A percentile compares a stretch with the other conserved stretches of the same genome.
phyloP scores from a whole-genome alignment of 805 yeast genomes.

The Wickerhamiella kurtzmanii region DNA sequence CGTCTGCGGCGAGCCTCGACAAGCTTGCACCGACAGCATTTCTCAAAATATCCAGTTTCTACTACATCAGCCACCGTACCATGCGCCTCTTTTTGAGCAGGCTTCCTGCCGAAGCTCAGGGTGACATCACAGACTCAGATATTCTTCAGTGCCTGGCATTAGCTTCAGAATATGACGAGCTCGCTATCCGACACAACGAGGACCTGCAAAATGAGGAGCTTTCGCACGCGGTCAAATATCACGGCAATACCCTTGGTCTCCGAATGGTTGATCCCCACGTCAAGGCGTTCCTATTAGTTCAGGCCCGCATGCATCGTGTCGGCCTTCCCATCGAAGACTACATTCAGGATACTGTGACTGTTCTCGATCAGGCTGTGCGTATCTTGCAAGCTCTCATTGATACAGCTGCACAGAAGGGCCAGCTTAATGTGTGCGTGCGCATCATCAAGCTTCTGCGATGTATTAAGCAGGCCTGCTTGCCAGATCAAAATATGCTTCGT shows the following conservation, averaged over 20 bases:
- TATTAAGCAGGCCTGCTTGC: conserved; percentile 53
- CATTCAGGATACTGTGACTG: conserved; percentile 83
- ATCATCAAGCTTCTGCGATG: conserved; percentile 67
- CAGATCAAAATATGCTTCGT: conserved; percentile 11
- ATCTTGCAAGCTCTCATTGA: conserved; percentile 86
- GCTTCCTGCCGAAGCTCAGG: conserved; percentile 29
- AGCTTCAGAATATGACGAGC: conserved; percentile 71
- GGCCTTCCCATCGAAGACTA: conserved; percentile 93
- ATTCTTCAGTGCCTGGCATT: conserved; percentile 49
- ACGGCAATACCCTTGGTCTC: conserved; percentile 28
- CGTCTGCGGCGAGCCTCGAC: conserved; percentile 18
- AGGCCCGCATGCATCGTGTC: conserved; percentile 55
- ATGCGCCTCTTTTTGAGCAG: conserved; percentile 48
- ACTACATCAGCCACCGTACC: conserved; percentile 84
- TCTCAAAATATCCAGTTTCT: conserved; percentile 74
- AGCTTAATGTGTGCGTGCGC: conserved; percentile 43
- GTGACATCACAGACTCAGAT: conserved; percentile 39
- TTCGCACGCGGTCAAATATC: conserved; percentile 53
- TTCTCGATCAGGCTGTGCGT: conserved; percentile 87
- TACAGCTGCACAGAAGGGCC: conserved; percentile 74
- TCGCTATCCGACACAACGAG: conserved; percentile 87
- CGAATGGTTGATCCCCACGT: conserved; percentile 81
- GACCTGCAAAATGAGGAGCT: conserved; percentile 74
- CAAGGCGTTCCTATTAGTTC: conserved; percentile 57
- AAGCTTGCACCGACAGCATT: conserved; percentile 52